Evolutionary conservation across 352 stramenopile genomes (phyloP).

Genomic region (Phytophthora multivora): DNA sequence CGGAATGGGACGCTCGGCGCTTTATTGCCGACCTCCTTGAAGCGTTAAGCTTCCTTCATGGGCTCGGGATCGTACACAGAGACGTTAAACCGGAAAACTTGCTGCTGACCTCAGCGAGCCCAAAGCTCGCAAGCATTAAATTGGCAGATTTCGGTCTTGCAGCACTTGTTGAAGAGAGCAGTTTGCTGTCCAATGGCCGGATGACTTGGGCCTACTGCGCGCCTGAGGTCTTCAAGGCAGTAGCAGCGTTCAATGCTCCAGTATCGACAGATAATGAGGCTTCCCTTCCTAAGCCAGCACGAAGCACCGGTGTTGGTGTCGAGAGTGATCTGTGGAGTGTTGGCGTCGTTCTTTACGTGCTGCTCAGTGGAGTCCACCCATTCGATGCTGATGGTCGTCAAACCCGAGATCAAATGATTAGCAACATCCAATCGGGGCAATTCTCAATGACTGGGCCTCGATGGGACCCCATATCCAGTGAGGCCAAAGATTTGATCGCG

Average conservation of each 20-base stretch:
- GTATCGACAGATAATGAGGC: conserved; percentile 7
- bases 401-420: conserved; percentile 77
- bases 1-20: conserved; percentile 65
- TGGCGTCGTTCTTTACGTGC: conserved; percentile 88
- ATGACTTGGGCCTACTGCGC: conserved; percentile 71
- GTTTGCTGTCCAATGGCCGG: conserved; percentile 50
- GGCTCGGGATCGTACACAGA: conserved; percentile 69
- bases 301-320: conserved; percentile 32
- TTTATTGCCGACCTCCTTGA: conserved; percentile 57
- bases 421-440: conserved; percentile 48
- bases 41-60: conserved; percentile 70
- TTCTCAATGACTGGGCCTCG: conserved; percentile 48
- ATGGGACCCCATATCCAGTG: conserved; percentile 54
- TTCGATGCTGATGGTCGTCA: conserved; percentile 78
- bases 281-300: conserved; percentile 20
- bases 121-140: conserved; percentile 75
- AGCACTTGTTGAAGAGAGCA: conserved; percentile 55
- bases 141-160: conserved; percentile 86
- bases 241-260: background rate
- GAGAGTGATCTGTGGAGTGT: conserved; percentile 89
- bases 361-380: conserved; percentile 80
- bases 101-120: conserved; percentile 72
- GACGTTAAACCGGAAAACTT: conserved; percentile 89
- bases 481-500: conserved; percentile 55
- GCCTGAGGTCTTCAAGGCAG: conserved; percentile 60